Evolutionary conservation across 306 rosid species (phyloP).

Genomic region (Medicago truncatula): MtrunA17r5.0-ANR NC_053045.1:30720001-30720500

Average conservation of each 20-base stretch:
- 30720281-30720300: too few species aligned
- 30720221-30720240: too few species aligned
- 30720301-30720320: too few species aligned
- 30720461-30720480: neutral
- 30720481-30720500: neutral
- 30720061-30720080: neutral
- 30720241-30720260: too few species aligned
- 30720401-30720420: neutral
- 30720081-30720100: neutral
- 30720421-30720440: neutral
- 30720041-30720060: neutral
- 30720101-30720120: neutral
- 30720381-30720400: neutral
- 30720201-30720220: neutral
- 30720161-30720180: neutral
- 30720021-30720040: neutral
- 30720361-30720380: neutral
- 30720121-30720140: neutral
- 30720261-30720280: too few species aligned
- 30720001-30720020: neutral
- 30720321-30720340: neutral
- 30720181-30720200: neutral
- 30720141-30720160: neutral
- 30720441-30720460: neutral
- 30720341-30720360: neutral